Conservation (phyloP, 2,329 filamentous ascomycete genomes). For the Ustilaginoidea virens region DNA sequence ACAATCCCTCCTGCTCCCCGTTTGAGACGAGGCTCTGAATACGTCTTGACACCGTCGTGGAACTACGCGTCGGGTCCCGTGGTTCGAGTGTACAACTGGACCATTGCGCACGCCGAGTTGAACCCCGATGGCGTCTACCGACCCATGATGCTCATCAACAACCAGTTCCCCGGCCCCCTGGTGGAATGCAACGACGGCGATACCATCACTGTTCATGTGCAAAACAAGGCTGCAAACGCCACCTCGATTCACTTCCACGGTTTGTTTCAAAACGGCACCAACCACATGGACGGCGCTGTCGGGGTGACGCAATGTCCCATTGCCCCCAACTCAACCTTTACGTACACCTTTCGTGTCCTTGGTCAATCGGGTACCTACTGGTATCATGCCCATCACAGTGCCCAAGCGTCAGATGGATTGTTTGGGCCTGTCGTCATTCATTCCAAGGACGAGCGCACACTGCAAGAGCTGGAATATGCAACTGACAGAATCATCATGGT, state of each 20-base stretch:
- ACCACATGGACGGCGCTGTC: constrained; percentile 56
- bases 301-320: constrained; percentile 55
- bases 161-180: constrained; percentile 57
- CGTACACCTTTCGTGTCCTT: constrained; percentile 51
- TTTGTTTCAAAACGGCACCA: constrained; percentile 62
- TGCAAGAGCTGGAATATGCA: constrained; percentile 14
- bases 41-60: constrained; percentile 43
- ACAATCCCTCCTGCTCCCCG: constrained; percentile 8
- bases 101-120: constrained; percentile 37
- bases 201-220: constrained; percentile 50
- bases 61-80: constrained; percentile 31
- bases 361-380: constrained; percentile 32
- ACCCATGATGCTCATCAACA: constrained; percentile 56
- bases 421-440: constrained; percentile 53
- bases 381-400: constrained; percentile 53
- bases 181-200: constrained; percentile 64
- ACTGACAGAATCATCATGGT: constrained; percentile 48
- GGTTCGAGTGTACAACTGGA: constrained; percentile 44
- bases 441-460: constrained; percentile 27
- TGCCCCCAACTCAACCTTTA: constrained; percentile 43
- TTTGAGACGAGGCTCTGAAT: constrained; percentile 27
- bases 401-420: constrained; percentile 53
- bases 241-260: constrained; percentile 66
- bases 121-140: constrained; percentile 45
- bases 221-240: constrained; percentile 50